Evolutionary conservation across 495 filamentous ascomycete genomes (phyloP).

Genomic region (Tetracladium setigerum): DNA sequence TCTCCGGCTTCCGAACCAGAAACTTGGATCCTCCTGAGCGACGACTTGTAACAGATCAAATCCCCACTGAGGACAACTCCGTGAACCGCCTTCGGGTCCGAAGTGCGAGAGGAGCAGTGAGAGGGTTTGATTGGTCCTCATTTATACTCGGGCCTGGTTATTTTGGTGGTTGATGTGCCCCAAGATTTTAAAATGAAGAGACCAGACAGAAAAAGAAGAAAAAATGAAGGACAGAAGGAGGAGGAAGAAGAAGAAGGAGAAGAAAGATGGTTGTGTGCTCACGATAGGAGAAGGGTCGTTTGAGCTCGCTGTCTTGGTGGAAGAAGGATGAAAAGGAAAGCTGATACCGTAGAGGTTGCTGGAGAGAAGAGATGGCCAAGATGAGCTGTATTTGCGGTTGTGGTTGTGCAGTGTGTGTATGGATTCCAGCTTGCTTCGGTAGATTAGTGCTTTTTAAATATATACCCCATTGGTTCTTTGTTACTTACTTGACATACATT

Average conservation of each 20-base stretch:
- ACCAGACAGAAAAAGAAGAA: constrained; percentile 3
- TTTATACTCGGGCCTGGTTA: constrained; percentile 6
- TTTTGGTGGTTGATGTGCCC: constrained; percentile 6
- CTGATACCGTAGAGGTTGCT: neutral
- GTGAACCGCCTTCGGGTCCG: constrained; percentile 10
- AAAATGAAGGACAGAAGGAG: neutral
- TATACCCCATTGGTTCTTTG: too few relatives aligned
- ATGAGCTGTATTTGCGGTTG: too few relatives aligned
- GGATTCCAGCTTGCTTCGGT: too few relatives aligned
- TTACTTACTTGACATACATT: too few relatives aligned
- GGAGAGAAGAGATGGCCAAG: too few relatives aligned
- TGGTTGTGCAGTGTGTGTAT: too few relatives aligned
- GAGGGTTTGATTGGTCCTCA: constrained; percentile 18
- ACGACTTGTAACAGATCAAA: constrained; percentile 23
- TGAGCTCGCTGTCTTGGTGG: constrained; percentile 14
- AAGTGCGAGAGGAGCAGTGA: constrained; percentile 21
- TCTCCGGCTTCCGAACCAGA: constrained; percentile 18
- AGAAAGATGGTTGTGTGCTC: constrained; percentile 15
- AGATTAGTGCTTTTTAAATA: too few relatives aligned
- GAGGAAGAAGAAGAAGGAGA: neutral
- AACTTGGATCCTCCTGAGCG: constrained; percentile 22
- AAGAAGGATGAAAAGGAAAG: constrained; percentile 1
- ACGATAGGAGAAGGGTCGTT: constrained; percentile 2
- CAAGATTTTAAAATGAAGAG: constrained; percentile 1
- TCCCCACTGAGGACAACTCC: constrained; percentile 20